Conservation (phyloP, 441 rosid genomes). For the Metrosideros polymorpha region DNA sequence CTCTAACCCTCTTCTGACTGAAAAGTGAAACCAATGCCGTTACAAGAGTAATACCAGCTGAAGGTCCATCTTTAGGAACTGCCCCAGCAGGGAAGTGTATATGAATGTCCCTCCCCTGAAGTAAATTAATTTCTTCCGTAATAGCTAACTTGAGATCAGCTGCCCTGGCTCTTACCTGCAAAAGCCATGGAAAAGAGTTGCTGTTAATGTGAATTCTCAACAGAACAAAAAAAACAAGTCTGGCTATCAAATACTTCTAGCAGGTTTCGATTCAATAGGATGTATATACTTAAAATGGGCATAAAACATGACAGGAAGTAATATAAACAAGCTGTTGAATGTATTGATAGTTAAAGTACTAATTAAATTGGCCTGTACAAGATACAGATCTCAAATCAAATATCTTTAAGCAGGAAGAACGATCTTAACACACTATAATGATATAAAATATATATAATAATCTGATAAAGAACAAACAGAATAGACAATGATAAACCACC, state of each 20-base stretch:
- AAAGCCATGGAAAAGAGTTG: not conserved
- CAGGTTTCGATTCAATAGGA: not conserved
- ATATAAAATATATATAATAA: not conserved
- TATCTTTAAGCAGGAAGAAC: not conserved
- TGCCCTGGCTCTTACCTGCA: constrained; percentile 90
- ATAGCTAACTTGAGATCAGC: constrained; percentile 58
- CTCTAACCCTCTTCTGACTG: constrained; percentile 77
- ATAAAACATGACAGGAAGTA: not conserved
- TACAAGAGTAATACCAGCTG: constrained; percentile 97
- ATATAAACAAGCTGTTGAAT: not conserved
- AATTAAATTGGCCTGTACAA: not conserved
- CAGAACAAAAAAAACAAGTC: not conserved
- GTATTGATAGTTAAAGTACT: not conserved
- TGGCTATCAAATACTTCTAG: not conserved
- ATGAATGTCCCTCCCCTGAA: constrained; percentile 87
- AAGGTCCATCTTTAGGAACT: constrained; percentile 96
- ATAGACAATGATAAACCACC: not conserved
- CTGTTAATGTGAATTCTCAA: not conserved
- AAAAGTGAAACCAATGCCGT: constrained; percentile 91
- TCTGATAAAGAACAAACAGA: not conserved
- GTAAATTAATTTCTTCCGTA: constrained; percentile 54
- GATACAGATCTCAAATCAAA: not conserved
- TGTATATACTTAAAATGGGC: not conserved
- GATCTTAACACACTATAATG: not conserved
- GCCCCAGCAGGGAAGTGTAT: constrained; percentile 99